phyloP scores from a whole-genome alignment of 2,329 filamentous ascomycete genomes.

The Pestalotiopsis sp. region DNA sequence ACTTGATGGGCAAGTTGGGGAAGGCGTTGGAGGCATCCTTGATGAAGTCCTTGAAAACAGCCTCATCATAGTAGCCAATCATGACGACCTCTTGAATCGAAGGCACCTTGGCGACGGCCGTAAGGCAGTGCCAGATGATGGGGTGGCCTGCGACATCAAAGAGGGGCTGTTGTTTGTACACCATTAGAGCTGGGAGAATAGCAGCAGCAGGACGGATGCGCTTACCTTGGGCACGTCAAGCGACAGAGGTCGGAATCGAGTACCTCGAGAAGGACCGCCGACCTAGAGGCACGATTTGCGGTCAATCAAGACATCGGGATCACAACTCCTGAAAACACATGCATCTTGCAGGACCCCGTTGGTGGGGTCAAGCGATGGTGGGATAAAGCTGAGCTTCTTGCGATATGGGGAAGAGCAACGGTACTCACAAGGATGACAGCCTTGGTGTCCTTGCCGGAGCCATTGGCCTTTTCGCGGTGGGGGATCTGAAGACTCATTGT shows the following conservation, averaged over 20 bases:
- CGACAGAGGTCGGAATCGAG: slow-evolving; percentile 89
- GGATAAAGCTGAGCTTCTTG: slow-evolving; percentile 1
- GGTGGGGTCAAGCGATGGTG: slow-evolving; percentile 16
- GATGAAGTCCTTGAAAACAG: slow-evolving; percentile 96
- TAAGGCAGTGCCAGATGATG: slow-evolving; percentile 97
- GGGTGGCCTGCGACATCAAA: slow-evolving; percentile 98
- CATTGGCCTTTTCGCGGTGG: slow-evolving; percentile 50
- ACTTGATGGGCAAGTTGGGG: slow-evolving; percentile 86
- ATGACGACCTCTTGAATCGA: slow-evolving; percentile 94
- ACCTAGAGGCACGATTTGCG: slow-evolving; percentile 57
- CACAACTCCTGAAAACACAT: background rate
- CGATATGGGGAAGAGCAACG: background rate
- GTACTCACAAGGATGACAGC: slow-evolving; percentile 83
- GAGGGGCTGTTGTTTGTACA: slow-evolving; percentile 65
- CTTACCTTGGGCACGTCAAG: slow-evolving; percentile 92
- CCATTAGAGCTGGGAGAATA: background rate
- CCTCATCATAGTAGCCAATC: slow-evolving; percentile 98
- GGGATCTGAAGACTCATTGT: slow-evolving; percentile 59
- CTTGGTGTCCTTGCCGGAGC: slow-evolving; percentile 70
- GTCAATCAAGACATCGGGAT: background rate
- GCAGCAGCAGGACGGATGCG: slow-evolving; percentile 12
- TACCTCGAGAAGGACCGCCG: slow-evolving; percentile 92
- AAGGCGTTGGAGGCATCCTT: slow-evolving; percentile 85
- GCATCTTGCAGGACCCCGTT: slow-evolving; percentile 11
- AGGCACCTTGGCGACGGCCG: slow-evolving; percentile 85